A percentile compares a stretch with the other conserved stretches of the same genome.
Evolutionary conservation across 352 stramenopile genomes (phyloP).

Genomic region (Globisporangium canariense): DNA sequence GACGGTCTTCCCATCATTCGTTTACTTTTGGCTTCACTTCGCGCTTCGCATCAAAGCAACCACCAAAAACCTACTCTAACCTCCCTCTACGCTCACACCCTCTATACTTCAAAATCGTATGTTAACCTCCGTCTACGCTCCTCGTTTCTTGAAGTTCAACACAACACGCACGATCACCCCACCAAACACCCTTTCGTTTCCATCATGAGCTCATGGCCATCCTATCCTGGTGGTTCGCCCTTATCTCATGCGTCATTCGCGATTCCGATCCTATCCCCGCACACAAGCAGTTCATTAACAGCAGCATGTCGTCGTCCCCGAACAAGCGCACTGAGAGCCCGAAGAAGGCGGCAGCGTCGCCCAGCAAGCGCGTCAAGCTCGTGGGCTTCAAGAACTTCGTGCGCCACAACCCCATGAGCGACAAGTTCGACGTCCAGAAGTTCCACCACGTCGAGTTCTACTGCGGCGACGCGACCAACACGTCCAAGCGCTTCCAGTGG

Average conservation of each 20-base stretch:
- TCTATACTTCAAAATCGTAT: not conserved
- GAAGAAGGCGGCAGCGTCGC: conserved; percentile 1
- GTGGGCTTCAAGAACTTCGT: conserved; percentile 76
- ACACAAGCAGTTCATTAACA: conserved; percentile 1
- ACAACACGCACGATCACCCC: not conserved
- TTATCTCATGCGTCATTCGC: not conserved
- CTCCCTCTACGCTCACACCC: not conserved
- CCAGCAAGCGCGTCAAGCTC: conserved; percentile 55
- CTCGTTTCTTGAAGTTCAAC: not conserved
- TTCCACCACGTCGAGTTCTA: conserved; percentile 89
- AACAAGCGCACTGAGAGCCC: conserved; percentile 9
- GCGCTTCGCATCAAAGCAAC: not conserved
- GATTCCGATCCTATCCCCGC: conserved; percentile 8
- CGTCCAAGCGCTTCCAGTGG: conserved; percentile 74
- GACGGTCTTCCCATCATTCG: conserved; percentile 17
- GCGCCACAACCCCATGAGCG: conserved; percentile 69
- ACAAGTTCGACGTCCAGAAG: conserved; percentile 72
- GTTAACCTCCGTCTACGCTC: conserved; percentile 4
- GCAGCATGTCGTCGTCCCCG: conserved; percentile 4
- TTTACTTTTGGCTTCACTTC: conserved; percentile 14
- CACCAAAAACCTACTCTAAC: conserved; percentile 7
- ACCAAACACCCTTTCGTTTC: not conserved
- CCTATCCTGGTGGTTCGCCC: conserved; percentile 7
- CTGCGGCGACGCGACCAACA: conserved; percentile 76
- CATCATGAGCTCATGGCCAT: not conserved